Base-by-base conservation (phyloP, 225 moss, liverwort and hornwort genomes). In the Physcomitrellopsis africana region DNA sequence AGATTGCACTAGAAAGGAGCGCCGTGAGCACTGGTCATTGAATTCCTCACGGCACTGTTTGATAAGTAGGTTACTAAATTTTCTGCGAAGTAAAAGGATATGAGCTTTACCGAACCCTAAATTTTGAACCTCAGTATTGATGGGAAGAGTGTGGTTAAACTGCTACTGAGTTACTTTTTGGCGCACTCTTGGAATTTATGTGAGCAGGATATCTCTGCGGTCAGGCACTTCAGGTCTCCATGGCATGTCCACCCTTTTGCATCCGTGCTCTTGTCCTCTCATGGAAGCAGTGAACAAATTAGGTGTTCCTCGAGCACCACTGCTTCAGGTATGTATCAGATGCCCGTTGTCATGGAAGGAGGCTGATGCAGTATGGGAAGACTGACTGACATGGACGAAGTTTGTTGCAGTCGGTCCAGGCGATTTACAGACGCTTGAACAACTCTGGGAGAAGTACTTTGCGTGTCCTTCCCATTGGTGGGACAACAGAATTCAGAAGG, bases 401-500 rank as follows among this genome's bases (percentile, higher is more conserved):
- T 77, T 5, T 77, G 46, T 70, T 70, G 70, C 54, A 70, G 45
- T 63, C 12, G 15, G 53, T 69, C 51, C 61, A 68, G 60, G 76
- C 11, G 0, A 69, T 42, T 10, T 43, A 54, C 69, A 54, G 70
- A 55, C 26, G 61, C n/a, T 63, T 61, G 76, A 77, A 69, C 69
- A 61, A 44, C 52, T 69, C 37, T 77, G 76, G 76, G 76, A 77
- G 69, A 52, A 76, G 67, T 51, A 5, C 49, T 76, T 68, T 68
- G 60, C 37, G 68, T 59, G 59, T 59, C 76, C 76, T 69, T 77
- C 69, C 13, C 60, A 69, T 19, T 69, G 69, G 69, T 53, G n/a
- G n/a, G n/a, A n/a, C 69, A 43, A 26, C 12, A 68, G 68, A 69
- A 5, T 53, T 77, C 41, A 52, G 59, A n/a, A n/a, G n/a, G n/a